A percentile compares a stretch with the other conserved stretches of the same genome.
Evolutionary conservation across 2,329 filamentous ascomycete species (phyloP).

Genomic region (Escovopsis sp.): DNA sequence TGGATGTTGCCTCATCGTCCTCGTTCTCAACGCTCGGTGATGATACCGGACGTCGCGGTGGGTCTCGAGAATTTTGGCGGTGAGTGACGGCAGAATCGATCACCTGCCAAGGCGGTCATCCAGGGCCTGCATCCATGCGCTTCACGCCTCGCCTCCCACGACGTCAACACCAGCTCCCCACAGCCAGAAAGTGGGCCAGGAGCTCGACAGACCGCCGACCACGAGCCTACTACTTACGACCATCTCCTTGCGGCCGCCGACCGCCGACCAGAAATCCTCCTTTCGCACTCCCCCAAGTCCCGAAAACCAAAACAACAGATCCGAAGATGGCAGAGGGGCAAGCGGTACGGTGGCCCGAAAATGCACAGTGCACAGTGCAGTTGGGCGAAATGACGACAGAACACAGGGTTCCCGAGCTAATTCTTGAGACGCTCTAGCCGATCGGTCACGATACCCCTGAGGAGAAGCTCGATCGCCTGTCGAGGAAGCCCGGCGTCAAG

Average conservation of each 20-base stretch:
- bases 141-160: conserved; percentile 3
- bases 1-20: too few species aligned
- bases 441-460: conserved; percentile 46
- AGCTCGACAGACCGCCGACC: not conserved
- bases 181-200: not conserved
- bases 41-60: not conserved
- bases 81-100: conserved; percentile 26
- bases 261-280: too few species aligned
- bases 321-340: conserved; percentile 6
- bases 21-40: too few species aligned
- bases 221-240: too few species aligned
- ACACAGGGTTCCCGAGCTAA: not conserved
- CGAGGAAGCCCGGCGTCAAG: conserved; percentile 66
- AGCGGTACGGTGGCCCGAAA: conserved; percentile 1
- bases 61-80: conserved; percentile 29
- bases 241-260: not conserved
- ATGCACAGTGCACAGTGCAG: not conserved
- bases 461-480: conserved; percentile 52
- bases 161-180: conserved; percentile 2
- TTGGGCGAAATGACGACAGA: not conserved
- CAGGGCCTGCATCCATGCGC: too few species aligned
- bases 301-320: too few species aligned
- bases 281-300: too few species aligned
- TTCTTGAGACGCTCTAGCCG: conserved; percentile 11
- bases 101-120: conserved; percentile 1